These are phyloP conservation scores for Rosa persica DNA, from an alignment of 306 rosid genomes.

Conservation along the genomic window DNA sequence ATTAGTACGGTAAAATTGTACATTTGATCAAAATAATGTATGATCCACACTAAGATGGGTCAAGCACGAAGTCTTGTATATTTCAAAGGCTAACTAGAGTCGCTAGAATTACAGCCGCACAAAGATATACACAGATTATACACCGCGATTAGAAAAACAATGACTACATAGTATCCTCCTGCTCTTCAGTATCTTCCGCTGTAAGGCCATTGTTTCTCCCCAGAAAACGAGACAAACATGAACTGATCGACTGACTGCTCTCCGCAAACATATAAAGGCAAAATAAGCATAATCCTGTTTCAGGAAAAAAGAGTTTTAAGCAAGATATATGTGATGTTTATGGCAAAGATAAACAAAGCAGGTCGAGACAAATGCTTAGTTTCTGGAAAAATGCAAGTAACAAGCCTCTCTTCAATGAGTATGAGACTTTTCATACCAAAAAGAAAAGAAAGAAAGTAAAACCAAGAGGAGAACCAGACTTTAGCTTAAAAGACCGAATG, in stretches of 20 bases:
- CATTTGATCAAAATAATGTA: neutral
- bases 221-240: constrained; percentile 42
- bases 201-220: constrained; percentile 54
- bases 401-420: neutral
- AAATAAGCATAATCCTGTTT: constrained; percentile 79
- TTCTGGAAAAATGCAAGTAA: neutral
- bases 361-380: too few relatives aligned
- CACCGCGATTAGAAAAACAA: constrained; percentile 18
- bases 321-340: neutral
- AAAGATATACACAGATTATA: neutral
- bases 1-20: neutral
- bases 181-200: constrained; percentile 40
- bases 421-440: neutral
- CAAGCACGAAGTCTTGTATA: neutral
- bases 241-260: constrained; percentile 49
- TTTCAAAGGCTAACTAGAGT: neutral
- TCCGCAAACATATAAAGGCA: constrained; percentile 73
- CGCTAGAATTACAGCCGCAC: neutral
- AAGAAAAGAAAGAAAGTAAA: neutral
- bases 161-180: constrained; percentile 55
- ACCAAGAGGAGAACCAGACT: neutral
- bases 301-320: constrained; percentile 12
- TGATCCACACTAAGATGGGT: too few relatives aligned
- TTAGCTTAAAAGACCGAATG: constrained; percentile 1
- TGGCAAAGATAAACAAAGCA: neutral